These are phyloP conservation scores for Mercurialis annua DNA, from an alignment of 345 rosid species.

Conservation along the genomic window DNA sequence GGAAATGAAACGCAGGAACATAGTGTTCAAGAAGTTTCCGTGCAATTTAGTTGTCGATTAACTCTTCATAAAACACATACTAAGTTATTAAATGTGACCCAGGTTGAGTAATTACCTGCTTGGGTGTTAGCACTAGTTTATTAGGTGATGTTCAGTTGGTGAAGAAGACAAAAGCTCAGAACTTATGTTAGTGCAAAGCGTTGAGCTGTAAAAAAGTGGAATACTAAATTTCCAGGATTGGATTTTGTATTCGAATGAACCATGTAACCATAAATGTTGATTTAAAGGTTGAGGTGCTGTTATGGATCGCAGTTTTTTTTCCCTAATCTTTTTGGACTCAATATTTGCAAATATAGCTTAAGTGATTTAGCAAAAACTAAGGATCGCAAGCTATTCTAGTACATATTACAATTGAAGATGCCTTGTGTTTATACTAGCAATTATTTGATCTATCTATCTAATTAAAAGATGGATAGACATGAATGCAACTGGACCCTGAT, in stretches of 20 bases:
- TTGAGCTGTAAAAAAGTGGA: too few relatives aligned
- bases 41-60: too few relatives aligned
- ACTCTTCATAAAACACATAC: not conserved
- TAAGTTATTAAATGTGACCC: conserved; percentile 8
- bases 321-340: conserved; percentile 7
- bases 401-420: not conserved
- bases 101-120: not conserved
- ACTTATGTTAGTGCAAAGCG: too few relatives aligned
- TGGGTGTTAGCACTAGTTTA: not conserved
- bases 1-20: too few relatives aligned
- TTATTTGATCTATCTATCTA: not conserved
- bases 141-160: too few relatives aligned
- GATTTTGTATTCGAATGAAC: too few relatives aligned
- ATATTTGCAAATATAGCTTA: not conserved
- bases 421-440: not conserved
- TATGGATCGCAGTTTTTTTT: not conserved
- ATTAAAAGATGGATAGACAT: not conserved
- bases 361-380: not conserved
- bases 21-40: too few relatives aligned
- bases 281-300: not conserved
- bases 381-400: not conserved
- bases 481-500: not conserved
- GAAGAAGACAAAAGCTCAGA: too few relatives aligned
- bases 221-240: too few relatives aligned
- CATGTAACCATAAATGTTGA: not conserved